Percentiles rank a stretch among this genome's conserved stretches.
Conservation (phyloP, 2,329 filamentous ascomycete species). For the Penicillium glabrum region DNA sequence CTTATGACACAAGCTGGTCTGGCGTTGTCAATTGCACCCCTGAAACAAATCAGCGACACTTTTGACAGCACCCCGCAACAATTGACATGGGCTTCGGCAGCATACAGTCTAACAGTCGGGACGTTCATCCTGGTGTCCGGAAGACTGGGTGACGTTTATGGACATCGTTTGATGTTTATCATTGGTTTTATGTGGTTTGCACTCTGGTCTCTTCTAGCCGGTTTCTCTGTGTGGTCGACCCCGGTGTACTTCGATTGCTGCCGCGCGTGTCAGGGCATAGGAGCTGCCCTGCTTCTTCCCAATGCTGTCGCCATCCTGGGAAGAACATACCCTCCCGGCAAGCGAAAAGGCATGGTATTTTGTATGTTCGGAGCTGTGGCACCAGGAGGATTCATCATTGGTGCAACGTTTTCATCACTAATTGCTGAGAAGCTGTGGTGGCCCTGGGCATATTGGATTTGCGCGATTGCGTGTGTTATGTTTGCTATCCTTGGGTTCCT, state of each 20-base stretch:
- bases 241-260: conserved; percentile 53
- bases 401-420: conserved; percentile 39
- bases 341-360: conserved; percentile 61
- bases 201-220: conserved; percentile 39
- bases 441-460: conserved; percentile 53
- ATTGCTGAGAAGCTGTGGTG: conserved; percentile 48
- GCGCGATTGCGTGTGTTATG: conserved; percentile 43
- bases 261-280: conserved; percentile 56
- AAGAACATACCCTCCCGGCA: conserved; percentile 55
- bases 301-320: conserved; percentile 66
- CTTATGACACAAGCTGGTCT: conserved; percentile 49
- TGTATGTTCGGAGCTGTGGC: conserved; percentile 50
- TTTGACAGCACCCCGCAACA: conserved; percentile 47
- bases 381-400: conserved; percentile 46
- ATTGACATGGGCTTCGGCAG: conserved; percentile 57
- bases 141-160: conserved; percentile 40
- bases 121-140: conserved; percentile 38
- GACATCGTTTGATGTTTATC: conserved; percentile 37
- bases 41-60: conserved; percentile 47
- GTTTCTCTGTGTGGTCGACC: conserved; percentile 33
- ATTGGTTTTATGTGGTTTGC: conserved; percentile 39
- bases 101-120: conserved; percentile 50
- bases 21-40: conserved; percentile 48
- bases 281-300: conserved; percentile 63
- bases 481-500: conserved; percentile 35